phyloP scores from a whole-genome alignment of 495 filamentous ascomycete genomes.

The Letharia lupina region DNA sequence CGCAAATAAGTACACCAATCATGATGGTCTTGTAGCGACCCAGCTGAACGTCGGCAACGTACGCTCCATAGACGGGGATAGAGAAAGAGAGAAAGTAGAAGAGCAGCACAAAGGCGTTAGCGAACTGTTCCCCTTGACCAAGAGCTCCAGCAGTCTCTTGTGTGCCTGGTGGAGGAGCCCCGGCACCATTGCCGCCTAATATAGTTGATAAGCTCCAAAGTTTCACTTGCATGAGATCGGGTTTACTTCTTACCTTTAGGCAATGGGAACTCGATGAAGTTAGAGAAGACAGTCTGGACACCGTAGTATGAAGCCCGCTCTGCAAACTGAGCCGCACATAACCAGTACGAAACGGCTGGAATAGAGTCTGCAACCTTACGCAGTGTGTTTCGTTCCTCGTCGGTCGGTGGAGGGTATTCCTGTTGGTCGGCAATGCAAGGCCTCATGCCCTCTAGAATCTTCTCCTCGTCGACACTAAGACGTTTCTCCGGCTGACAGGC shows the following conservation, averaged over 20 bases:
- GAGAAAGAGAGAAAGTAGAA: not conserved
- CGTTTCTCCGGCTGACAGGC: not conserved
- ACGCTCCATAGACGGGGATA: not conserved
- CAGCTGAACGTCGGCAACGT: constrained; percentile 34
- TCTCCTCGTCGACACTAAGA: not conserved
- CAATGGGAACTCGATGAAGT: not conserved
- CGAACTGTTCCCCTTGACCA: not conserved
- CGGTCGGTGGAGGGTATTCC: not conserved
- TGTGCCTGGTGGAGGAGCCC: not conserved
- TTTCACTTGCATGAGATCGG: not conserved
- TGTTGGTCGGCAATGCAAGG: not conserved
- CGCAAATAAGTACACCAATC: constrained; percentile 41
- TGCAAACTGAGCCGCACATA: not conserved
- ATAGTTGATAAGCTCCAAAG: not conserved
- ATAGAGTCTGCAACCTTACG: not conserved
- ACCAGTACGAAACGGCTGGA: not conserved
- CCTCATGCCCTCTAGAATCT: not conserved
- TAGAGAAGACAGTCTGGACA: not conserved
- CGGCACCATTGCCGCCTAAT: not conserved
- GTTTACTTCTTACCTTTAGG: not conserved
- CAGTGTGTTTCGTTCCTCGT: not conserved
- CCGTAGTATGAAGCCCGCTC: not conserved
- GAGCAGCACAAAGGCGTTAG: not conserved
- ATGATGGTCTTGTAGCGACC: constrained; percentile 60
- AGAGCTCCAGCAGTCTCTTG: not conserved